Evolutionary conservation across 257 asterid genomes (phyloP).

Genomic region (Penstemon davidsonii): DNA sequence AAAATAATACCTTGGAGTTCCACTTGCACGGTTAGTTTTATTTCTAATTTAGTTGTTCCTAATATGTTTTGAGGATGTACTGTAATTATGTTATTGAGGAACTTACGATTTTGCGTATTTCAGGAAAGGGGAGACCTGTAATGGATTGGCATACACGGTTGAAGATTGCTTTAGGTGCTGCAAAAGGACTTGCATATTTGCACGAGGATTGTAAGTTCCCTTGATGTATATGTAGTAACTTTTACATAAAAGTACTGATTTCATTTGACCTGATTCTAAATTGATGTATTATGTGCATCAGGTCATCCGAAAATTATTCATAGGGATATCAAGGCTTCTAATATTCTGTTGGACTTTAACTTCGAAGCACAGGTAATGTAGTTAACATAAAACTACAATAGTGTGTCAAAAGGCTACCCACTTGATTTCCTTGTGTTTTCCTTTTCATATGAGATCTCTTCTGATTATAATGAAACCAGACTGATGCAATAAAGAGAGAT

Average conservation of each 20-base stretch:
- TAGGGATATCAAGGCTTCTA: constrained; percentile 89
- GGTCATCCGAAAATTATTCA: constrained; percentile 96
- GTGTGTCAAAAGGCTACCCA: background rate
- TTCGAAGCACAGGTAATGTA: constrained; percentile 80
- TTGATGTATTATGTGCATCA: constrained; percentile 26
- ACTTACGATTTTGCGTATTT: constrained; percentile 12
- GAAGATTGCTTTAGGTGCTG: constrained; percentile 61
- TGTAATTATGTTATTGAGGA: background rate
- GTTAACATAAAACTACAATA: background rate
- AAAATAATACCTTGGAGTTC: constrained; percentile 73
- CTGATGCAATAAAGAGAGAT: constrained; percentile 21
- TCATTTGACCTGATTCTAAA: background rate
- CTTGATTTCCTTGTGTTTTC: background rate
- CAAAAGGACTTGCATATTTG: constrained; percentile 61
- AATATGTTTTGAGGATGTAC: background rate
- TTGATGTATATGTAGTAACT: background rate
- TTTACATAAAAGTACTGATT: background rate
- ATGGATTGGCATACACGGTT: constrained; percentile 55
- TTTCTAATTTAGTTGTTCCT: background rate
- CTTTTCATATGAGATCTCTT: background rate
- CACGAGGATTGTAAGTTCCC: constrained; percentile 58
- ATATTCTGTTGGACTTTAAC: constrained; percentile 78
- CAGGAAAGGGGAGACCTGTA: constrained; percentile 54
- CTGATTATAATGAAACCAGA: background rate
- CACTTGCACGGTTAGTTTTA: constrained; percentile 69